Conservation (phyloP, 2,329 filamentous ascomycete species). For the Colletotrichum abscissum region DNA sequence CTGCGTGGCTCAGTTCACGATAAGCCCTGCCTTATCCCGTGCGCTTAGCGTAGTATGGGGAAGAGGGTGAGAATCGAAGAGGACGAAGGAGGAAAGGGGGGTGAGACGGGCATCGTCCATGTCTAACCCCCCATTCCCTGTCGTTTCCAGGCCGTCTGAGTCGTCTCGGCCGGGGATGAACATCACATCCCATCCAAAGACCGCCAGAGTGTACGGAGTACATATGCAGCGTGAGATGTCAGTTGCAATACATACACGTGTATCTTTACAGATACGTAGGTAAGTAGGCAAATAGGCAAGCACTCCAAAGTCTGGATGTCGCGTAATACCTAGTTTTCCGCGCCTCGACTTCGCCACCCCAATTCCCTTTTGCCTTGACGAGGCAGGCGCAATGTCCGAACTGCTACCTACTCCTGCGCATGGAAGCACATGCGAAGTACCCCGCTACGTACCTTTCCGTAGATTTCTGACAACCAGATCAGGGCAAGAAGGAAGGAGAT, state of each 20-base stretch:
- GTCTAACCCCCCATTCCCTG: conserved; percentile 23
- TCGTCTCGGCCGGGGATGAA: conserved; percentile 11
- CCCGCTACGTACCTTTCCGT: conserved; percentile 5
- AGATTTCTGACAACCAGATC: not conserved
- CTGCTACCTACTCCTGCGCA: not conserved
- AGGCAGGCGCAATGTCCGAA: not conserved
- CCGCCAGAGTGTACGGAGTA: not conserved
- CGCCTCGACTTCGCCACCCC: conserved; percentile 32
- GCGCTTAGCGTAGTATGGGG: conserved; percentile 27
- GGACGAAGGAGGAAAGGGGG: conserved; percentile 1
- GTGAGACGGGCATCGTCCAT: conserved; percentile 32
- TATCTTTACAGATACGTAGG: not conserved
- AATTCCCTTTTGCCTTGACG: not conserved
- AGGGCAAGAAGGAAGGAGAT: not conserved
- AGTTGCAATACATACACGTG: not conserved
- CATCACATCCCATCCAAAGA: not conserved
- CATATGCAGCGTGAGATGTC: not conserved
- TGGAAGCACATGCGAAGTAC: conserved; percentile 4
- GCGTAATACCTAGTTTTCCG: not conserved
- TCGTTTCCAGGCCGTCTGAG: conserved; percentile 17
- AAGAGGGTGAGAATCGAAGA: not conserved
- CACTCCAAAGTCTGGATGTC: not conserved
- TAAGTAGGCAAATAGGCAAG: not conserved
- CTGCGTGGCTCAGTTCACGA: conserved; percentile 16
- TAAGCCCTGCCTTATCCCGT: conserved; percentile 25